These are phyloP conservation scores for Termitomyces sp. DNA, from an alignment of 768 basidiomycete genomes.

Conservation along the genomic window DNA sequence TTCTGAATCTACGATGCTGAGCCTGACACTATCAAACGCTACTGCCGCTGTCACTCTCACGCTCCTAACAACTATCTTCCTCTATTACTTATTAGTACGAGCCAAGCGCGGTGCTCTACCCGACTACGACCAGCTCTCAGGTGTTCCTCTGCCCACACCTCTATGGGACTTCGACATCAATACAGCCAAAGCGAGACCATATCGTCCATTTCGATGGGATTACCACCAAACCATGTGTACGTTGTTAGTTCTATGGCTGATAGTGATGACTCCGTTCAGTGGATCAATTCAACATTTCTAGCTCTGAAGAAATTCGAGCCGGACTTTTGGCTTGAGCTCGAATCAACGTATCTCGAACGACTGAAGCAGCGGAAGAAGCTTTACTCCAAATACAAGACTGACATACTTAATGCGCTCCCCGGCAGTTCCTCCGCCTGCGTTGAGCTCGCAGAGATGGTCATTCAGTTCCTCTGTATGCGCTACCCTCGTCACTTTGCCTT, in stretches of 20 bases:
- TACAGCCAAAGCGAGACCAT: slow-evolving; percentile 43
- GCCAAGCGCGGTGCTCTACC: background rate
- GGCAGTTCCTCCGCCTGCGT: slow-evolving; percentile 46
- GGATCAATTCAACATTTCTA: slow-evolving; percentile 9
- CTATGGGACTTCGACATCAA: slow-evolving; percentile 39
- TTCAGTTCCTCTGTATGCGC: slow-evolving; percentile 53
- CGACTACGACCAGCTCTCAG: slow-evolving; percentile 41
- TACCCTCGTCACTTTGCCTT: slow-evolving; percentile 52
- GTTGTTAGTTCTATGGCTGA: background rate
- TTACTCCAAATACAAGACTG: slow-evolving; percentile 33
- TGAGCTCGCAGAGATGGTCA: slow-evolving; percentile 53
- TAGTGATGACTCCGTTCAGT: background rate
- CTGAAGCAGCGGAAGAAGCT: slow-evolving; percentile 40
- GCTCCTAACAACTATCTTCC: background rate
- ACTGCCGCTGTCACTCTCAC: background rate
- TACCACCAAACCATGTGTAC: slow-evolving; percentile 57
- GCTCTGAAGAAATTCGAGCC: slow-evolving; percentile 48
- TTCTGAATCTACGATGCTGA: too few relatives aligned
- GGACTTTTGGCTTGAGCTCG: slow-evolving; percentile 56
- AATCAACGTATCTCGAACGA: slow-evolving; percentile 45
- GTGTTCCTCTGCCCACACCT: slow-evolving; percentile 40
- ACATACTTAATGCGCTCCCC: slow-evolving; percentile 42
- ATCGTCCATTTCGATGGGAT: slow-evolving; percentile 53
- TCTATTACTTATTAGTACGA: background rate
- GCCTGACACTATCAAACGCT: background rate